A percentile compares a stretch with the other conserved stretches of the same genome.
Conservation (phyloP, 2,329 filamentous ascomycete species). For the Exutisphaerella laricina region DNA sequence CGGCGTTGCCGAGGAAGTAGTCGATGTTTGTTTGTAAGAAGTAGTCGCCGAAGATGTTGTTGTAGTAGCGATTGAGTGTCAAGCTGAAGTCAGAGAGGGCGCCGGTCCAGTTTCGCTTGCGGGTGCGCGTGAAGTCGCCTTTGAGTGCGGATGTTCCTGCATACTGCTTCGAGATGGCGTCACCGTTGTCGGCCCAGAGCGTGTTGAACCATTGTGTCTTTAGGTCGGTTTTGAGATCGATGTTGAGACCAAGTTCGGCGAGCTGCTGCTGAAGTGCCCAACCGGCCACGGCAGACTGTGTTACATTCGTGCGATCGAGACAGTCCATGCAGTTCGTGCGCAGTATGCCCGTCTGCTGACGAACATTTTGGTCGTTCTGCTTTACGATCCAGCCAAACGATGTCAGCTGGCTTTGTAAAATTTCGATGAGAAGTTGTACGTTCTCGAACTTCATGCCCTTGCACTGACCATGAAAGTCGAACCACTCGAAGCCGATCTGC, state of each 20-base stretch:
- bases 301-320: slow-evolving; percentile 90
- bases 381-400: slow-evolving; percentile 65
- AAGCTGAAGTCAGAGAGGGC: slow-evolving; percentile 87
- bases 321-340: slow-evolving; percentile 99
- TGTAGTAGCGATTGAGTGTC: slow-evolving; percentile 72
- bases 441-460: slow-evolving; percentile 98
- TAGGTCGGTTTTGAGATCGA: slow-evolving; percentile 69
- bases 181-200: slow-evolving; percentile 92
- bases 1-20: slow-evolving; percentile 85
- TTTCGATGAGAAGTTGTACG: slow-evolving; percentile 71
- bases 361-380: slow-evolving; percentile 38
- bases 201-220: slow-evolving; percentile 91
- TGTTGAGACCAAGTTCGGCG: slow-evolving; percentile 66
- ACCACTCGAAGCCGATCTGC: slow-evolving; percentile 78
- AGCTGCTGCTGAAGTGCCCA: slow-evolving; percentile 76
- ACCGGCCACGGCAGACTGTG: slow-evolving; percentile 84
- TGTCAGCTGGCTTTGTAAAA: slow-evolving; percentile 61
- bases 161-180: slow-evolving; percentile 92
- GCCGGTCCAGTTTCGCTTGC: slow-evolving; percentile 83
- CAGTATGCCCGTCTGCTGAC: slow-evolving; percentile 67
- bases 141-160: slow-evolving; percentile 94
- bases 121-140: slow-evolving; percentile 89
- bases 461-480: slow-evolving; percentile 90
- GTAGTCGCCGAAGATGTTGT: slow-evolving; percentile 95
- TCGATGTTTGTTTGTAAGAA: slow-evolving; percentile 97